These are phyloP conservation scores for Vitis rotundifolia DNA, from an alignment of 164 flowering plant genomes.

Conservation along the genomic window DNA sequence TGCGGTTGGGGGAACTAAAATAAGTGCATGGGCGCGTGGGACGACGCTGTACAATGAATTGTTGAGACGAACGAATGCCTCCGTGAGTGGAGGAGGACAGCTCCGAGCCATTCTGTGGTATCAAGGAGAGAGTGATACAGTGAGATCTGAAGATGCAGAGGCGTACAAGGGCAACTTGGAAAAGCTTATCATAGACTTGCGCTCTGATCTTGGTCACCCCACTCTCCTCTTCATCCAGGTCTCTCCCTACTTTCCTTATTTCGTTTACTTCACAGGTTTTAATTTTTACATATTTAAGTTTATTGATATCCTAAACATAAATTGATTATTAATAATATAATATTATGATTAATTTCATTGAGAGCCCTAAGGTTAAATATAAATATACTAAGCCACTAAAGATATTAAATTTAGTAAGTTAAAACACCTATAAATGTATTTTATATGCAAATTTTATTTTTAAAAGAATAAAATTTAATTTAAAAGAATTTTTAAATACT, in stretches of 20 bases:
- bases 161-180: conserved; percentile 25
- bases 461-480: no score
- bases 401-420: no score
- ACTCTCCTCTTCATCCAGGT: conserved; percentile 28
- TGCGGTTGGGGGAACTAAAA: conserved; percentile 38
- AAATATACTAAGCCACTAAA: no score
- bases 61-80: conserved; percentile 21
- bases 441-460: no score
- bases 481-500: no score
- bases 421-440: no score
- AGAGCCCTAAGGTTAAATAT: no score
- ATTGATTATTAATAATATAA: no score
- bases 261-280: not conserved
- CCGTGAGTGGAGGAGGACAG: conserved; percentile 22
- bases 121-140: conserved; percentile 49
- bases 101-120: conserved; percentile 41
- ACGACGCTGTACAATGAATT: conserved; percentile 15
- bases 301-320: not conserved
- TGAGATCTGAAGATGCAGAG: conserved; percentile 14
- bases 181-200: conserved; percentile 22
- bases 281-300: not conserved
- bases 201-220: conserved; percentile 31
- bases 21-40: conserved; percentile 31
- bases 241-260: not conserved
- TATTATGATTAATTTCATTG: no score